phyloP scores from a whole-genome alignment of 2,329 filamentous ascomycete species.

The Pseudocercospora pini-densiflorae region DNA sequence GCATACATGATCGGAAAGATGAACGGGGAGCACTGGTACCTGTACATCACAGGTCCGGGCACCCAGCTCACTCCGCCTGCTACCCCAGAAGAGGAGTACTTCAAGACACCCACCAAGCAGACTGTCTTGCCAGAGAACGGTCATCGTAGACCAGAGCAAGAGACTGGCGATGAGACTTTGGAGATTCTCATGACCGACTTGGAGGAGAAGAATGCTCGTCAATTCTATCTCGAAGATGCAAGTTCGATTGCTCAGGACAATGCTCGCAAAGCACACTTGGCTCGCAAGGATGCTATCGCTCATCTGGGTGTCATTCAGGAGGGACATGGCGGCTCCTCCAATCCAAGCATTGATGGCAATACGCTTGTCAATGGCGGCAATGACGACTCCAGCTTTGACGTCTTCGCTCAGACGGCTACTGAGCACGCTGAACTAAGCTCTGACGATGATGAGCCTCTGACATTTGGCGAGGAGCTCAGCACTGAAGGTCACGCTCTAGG shows the following conservation, averaged over 20 bases:
- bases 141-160: constrained; percentile 38
- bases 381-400: constrained; percentile 67
- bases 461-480: constrained; percentile 73
- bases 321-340: constrained; percentile 44
- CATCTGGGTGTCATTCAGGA: constrained; percentile 65
- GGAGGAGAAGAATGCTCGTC: constrained; percentile 67
- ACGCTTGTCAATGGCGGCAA: constrained; percentile 40
- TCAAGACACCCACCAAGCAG: constrained; percentile 61
- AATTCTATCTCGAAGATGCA: constrained; percentile 77
- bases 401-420: constrained; percentile 76
- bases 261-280: constrained; percentile 68
- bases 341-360: constrained; percentile 42
- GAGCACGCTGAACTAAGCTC: constrained; percentile 62
- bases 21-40: constrained; percentile 99
- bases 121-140: constrained; percentile 62
- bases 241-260: constrained; percentile 87
- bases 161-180: constrained; percentile 70
- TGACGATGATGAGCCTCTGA: constrained; percentile 55
- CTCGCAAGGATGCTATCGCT: constrained; percentile 63
- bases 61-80: constrained; percentile 78
- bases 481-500: constrained; percentile 94
- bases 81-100: constrained; percentile 65
- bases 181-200: constrained; percentile 72
- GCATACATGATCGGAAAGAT: constrained; percentile 99
- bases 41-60: constrained; percentile 92